Conservation (phyloP, 2,329 filamentous ascomycete species). For the Sarocladiaceae sp. region DNA sequence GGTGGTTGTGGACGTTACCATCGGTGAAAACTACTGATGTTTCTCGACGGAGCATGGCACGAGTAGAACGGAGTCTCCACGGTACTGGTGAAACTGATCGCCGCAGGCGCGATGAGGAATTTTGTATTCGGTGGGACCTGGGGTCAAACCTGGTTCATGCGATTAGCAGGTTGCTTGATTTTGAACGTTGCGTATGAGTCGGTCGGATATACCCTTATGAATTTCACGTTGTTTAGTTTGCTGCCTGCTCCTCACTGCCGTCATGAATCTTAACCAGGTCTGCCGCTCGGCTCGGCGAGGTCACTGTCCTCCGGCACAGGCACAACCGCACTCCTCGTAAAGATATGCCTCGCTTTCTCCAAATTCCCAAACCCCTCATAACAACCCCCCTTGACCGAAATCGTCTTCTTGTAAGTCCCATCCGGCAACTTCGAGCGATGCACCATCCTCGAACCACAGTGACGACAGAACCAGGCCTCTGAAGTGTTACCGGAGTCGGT, state of each 20-base stretch:
- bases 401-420: constrained; percentile 28
- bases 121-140: too few relatives aligned
- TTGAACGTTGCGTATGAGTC: too few relatives aligned
- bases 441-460: constrained; percentile 42
- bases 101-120: too few relatives aligned
- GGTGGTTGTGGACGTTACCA: constrained; percentile 24
- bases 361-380: constrained; percentile 35
- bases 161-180: too few relatives aligned
- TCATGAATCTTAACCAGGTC: constrained; percentile 13
- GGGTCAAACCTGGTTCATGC: too few relatives aligned
- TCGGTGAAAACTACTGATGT: constrained; percentile 9
- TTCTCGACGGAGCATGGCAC: too few relatives aligned
- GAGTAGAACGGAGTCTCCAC: too few relatives aligned
- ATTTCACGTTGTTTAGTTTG: too few relatives aligned
- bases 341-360: constrained; percentile 39
- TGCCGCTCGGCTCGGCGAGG: constrained; percentile 10
- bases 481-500: constrained; percentile 36
- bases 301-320: constrained; percentile 34
- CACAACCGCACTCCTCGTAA: constrained; percentile 38
- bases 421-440: constrained; percentile 36
- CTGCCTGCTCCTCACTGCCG: background rate
- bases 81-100: too few relatives aligned
- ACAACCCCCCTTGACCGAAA: constrained; percentile 44
- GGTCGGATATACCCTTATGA: too few relatives aligned
- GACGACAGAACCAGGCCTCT: constrained; percentile 38